Percentiles rank a stretch among this genome's conserved stretches.
Evolutionary conservation across 768 basidiomycete species (phyloP).

Genomic region (Calvatia gigantea): DNA sequence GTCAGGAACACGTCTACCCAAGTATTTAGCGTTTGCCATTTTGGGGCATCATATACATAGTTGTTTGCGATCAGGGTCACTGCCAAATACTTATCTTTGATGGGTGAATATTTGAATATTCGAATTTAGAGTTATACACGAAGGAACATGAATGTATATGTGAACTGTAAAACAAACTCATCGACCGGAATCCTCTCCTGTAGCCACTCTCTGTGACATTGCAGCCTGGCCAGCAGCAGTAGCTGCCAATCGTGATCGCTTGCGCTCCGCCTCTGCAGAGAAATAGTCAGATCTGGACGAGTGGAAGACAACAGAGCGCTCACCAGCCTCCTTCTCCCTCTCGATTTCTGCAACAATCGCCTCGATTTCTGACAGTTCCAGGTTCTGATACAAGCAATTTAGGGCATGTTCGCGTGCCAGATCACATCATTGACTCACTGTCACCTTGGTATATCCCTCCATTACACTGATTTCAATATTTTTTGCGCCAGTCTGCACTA

Average conservation of each 20-base stretch:
- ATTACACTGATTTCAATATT: slow-evolving; percentile 99
- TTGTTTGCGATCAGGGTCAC: slow-evolving; percentile 2
- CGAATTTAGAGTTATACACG: no score
- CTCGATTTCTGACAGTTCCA: slow-evolving; percentile 86
- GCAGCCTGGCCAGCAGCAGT: slow-evolving; percentile 90
- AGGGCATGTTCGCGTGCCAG: not conserved
- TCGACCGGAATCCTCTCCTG: slow-evolving; percentile 28
- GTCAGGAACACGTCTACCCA: slow-evolving; percentile 25
- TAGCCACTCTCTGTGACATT: slow-evolving; percentile 63
- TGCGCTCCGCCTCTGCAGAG: slow-evolving; percentile 85
- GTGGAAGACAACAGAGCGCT: slow-evolving; percentile 20
- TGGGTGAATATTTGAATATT: no score
- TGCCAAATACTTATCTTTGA: slow-evolving; percentile 7
- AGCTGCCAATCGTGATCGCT: slow-evolving; percentile 84
- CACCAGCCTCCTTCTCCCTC: slow-evolving; percentile 94
- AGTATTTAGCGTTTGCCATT: slow-evolving; percentile 6
- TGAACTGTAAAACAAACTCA: slow-evolving; percentile 13
- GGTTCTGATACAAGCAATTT: slow-evolving; percentile 49
- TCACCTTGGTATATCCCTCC: slow-evolving; percentile 92
- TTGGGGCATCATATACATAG: slow-evolving; percentile 13
- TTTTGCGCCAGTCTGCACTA: slow-evolving; percentile 99
- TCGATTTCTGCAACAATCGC: slow-evolving; percentile 91
- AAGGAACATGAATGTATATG: no score
- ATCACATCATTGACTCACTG: slow-evolving; percentile 45
- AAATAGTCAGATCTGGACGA: not conserved